Evolutionary conservation across 768 basidiomycete genomes (phyloP).

Genomic region (Clitopilus passeckerianus): DNA sequence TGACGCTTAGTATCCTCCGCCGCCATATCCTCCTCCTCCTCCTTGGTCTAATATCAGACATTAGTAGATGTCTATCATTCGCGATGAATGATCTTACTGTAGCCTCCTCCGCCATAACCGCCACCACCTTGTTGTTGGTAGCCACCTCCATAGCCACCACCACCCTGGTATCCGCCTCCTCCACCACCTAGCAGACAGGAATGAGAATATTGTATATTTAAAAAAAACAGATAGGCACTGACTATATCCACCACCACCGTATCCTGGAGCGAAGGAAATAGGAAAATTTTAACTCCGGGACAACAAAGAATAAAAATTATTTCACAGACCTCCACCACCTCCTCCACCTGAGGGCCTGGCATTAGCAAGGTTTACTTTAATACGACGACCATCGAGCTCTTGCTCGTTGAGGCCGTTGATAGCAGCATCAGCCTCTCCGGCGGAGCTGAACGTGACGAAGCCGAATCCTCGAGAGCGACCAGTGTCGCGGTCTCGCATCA

Average conservation of each 20-base stretch:
- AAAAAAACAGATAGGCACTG: too few species aligned
- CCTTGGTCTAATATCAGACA: too few species aligned
- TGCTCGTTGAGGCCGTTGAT: conserved; percentile 79
- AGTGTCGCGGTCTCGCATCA: conserved; percentile 98
- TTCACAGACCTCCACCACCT: conserved; percentile 29
- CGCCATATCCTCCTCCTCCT: conserved; percentile 14
- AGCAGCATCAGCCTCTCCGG: conserved; percentile 70
- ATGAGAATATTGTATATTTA: background rate
- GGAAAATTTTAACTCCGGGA: conserved; percentile 1
- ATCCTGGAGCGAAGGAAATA: conserved; percentile 10
- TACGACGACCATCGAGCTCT: conserved; percentile 88
- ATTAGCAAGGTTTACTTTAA: conserved; percentile 86
- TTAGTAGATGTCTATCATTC: too few species aligned
- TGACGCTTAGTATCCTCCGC: conserved; percentile 24
- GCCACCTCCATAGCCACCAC: conserved; percentile 19
- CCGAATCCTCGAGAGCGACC: conserved; percentile 96
- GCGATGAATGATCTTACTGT: conserved; percentile 8
- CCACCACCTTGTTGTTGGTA: conserved; percentile 10
- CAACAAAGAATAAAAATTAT: background rate
- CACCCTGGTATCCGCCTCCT: conserved; percentile 20
- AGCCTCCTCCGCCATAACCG: conserved; percentile 13
- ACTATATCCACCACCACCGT: conserved; percentile 15
- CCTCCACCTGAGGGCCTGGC: conserved; percentile 52
- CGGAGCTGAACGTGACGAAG: conserved; percentile 74
- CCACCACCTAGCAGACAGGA: conserved; percentile 14